These are phyloP conservation scores for Boletus sp. DNA, from an alignment of 768 basidiomycete species.

Conservation along the genomic window DNA sequence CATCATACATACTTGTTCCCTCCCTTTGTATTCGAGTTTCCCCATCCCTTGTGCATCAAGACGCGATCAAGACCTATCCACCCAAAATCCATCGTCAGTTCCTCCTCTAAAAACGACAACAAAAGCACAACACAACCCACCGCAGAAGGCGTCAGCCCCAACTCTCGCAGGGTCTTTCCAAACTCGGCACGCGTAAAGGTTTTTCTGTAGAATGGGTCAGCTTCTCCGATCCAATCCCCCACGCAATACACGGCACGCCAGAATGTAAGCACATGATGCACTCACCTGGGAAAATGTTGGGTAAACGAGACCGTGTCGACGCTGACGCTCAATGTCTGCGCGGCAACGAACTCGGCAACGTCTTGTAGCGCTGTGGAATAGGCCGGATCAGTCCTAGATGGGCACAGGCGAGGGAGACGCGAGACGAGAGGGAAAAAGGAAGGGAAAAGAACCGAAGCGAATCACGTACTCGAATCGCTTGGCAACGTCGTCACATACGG, in stretches of 20 bases:
- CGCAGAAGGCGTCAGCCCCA: conserved; percentile 89
- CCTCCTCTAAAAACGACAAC: not conserved
- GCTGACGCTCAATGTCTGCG: conserved; percentile 62
- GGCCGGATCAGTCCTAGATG: not conserved
- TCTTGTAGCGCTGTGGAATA: conserved; percentile 63
- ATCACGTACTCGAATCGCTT: conserved; percentile 69
- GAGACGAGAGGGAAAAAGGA: not conserved
- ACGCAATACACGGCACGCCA: not conserved
- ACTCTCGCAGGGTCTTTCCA: conserved; percentile 72
- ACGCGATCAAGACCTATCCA: conserved; percentile 54
- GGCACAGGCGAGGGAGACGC: not conserved
- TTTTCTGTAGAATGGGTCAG: conserved; percentile 40
- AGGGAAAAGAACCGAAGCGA: not conserved
- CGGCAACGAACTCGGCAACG: conserved; percentile 85
- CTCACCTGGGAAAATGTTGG: conserved; percentile 82
- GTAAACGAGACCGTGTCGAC: conserved; percentile 78
- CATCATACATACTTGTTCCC: not conserved
- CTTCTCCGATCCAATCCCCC: not conserved
- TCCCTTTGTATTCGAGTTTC: not conserved
- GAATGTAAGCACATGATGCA: not conserved
- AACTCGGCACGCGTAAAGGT: conserved; percentile 70
- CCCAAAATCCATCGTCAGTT: not conserved
- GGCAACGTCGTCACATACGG: conserved; percentile 78
- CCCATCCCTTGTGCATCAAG: conserved; percentile 4
- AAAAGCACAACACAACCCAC: conserved; percentile 23